Conservation (phyloP, 805 yeast species). For the Danielia reshetovae region DNA sequence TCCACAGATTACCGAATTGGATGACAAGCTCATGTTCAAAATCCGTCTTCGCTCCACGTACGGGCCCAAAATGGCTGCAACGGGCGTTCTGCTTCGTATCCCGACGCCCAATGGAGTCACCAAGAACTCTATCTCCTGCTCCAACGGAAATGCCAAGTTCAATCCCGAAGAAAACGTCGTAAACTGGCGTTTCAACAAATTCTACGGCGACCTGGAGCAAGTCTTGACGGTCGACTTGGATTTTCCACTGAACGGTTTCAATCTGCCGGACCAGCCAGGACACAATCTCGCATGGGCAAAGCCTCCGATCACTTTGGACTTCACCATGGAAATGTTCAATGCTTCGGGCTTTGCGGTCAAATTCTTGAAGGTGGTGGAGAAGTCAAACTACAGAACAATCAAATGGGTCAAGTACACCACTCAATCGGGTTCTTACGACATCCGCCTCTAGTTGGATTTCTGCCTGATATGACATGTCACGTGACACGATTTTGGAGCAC, state of each 20-base stretch:
- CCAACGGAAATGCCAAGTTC: slow-evolving; percentile 67
- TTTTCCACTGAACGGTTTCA: slow-evolving; percentile 3
- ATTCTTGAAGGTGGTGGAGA: slow-evolving; percentile 63
- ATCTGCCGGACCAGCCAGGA: slow-evolving; percentile 6
- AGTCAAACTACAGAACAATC: slow-evolving; percentile 58
- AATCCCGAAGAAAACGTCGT: slow-evolving; percentile 61
- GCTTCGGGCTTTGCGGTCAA: slow-evolving; percentile 73
- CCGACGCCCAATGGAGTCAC: slow-evolving; percentile 57
- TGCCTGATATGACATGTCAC: too few species aligned
- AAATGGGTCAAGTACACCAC: slow-evolving; percentile 86
- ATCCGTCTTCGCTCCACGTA: slow-evolving; percentile 61
- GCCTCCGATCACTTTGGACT: slow-evolving; percentile 72
- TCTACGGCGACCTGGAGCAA: slow-evolving; percentile 63
- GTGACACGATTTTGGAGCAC: background rate
- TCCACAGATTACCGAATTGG: slow-evolving; percentile 48
- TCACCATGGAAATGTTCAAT: slow-evolving; percentile 69
- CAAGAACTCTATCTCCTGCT: slow-evolving; percentile 27
- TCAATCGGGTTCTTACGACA: slow-evolving; percentile 76
- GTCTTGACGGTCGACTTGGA: slow-evolving; percentile 55
- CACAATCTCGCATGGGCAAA: slow-evolving; percentile 48
- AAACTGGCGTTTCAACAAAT: slow-evolving; percentile 67
- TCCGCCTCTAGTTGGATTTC: slow-evolving; percentile 37
- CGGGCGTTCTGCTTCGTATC: slow-evolving; percentile 57
- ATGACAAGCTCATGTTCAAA: slow-evolving; percentile 49
- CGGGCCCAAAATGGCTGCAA: slow-evolving; percentile 55